Evolutionary conservation across 2,329 filamentous ascomycete genomes (phyloP), one percentile per base, ranked within the genome.

Genomic region (Blastomyces silverae): DNA sequence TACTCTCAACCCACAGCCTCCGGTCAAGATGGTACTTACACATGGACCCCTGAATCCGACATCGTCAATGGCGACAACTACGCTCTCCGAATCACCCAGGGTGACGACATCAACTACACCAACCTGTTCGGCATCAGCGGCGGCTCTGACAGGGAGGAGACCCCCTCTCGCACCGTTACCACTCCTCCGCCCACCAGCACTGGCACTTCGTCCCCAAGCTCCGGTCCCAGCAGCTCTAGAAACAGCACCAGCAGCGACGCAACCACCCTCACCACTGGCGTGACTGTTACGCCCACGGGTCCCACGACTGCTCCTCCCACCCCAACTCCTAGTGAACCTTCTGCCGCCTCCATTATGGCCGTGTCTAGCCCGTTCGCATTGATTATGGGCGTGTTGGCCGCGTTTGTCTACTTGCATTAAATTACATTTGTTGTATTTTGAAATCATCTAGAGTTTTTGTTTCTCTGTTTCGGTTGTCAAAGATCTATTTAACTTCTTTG

Each of bases 1-100:
- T 8, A 6, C 25, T 28, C 25, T 53, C 25, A 53, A 39, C 34
- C 52, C 25, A 57, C 62, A 79, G 79, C 73, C 50, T 66, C 76
- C 63, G 81, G 78, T 31, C 77, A 74, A 60, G 79, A 77, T 61
- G 81, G 81, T 64, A 74, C 72, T 31, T 84, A 77, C 77, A 77
- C 75, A 64, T 87, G 83, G 83, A 83, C 78, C 20, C 81, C 82
- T 5, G 72, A 75, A 50, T 72, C 70, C 31, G 73, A 70, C 50
- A 76, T 86, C 37, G 69, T 73, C 56, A 73, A 79, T 67, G 80
- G 75, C 64, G 66, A 73, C 48, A 77, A 85, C 76, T 87, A 87
- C 71, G 84, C 85, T 64, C 80, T 87, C 65, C 75, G 85, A 73
- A 85, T 88, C 75, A 72, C 70, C 17, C 84, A 86, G 71, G 81